phyloP scores from a whole-genome alignment of 352 stramenopile genomes.

The Globisporangium parvum region DNA sequence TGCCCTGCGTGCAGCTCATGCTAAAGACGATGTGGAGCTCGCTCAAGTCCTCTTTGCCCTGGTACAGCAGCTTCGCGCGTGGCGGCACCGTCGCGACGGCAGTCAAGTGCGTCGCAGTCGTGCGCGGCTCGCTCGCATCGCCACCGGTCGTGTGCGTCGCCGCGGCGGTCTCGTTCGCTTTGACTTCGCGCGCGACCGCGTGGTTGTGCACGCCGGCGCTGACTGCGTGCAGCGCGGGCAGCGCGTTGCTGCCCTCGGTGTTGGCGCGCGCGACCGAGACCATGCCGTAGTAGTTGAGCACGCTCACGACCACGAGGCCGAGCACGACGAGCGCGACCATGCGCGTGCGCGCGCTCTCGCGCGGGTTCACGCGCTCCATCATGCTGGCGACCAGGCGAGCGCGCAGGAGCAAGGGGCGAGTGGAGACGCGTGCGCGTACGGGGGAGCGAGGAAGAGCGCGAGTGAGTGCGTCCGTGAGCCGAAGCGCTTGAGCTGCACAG shows the following conservation, averaged over 20 bases:
- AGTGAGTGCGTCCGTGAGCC: too few species aligned
- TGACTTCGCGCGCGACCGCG: not conserved
- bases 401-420: too few species aligned
- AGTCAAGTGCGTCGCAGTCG: not conserved
- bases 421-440: not conserved
- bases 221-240: constrained; percentile 18
- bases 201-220: not conserved
- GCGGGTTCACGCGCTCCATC: constrained; percentile 12
- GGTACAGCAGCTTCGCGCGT: constrained; percentile 2
- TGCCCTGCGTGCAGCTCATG: constrained; percentile 36
- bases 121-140: not conserved
- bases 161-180: not conserved
- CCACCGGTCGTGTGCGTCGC: not conserved
- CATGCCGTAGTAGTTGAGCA: constrained; percentile 33
- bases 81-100: too few species aligned
- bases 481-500: not conserved
- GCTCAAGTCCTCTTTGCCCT: constrained; percentile 16
- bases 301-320: constrained; percentile 14
- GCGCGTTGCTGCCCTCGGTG: constrained; percentile 2
- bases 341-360: constrained; percentile 1
- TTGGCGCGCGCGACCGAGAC: constrained; percentile 8
- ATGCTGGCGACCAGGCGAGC: not conserved
- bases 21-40: constrained; percentile 43
- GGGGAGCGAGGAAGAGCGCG: not conserved
- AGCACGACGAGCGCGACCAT: constrained; percentile 19